phyloP scores from a whole-genome alignment of 495 filamentous ascomycete genomes.

The Astrothelium subdiscretum region DNA sequence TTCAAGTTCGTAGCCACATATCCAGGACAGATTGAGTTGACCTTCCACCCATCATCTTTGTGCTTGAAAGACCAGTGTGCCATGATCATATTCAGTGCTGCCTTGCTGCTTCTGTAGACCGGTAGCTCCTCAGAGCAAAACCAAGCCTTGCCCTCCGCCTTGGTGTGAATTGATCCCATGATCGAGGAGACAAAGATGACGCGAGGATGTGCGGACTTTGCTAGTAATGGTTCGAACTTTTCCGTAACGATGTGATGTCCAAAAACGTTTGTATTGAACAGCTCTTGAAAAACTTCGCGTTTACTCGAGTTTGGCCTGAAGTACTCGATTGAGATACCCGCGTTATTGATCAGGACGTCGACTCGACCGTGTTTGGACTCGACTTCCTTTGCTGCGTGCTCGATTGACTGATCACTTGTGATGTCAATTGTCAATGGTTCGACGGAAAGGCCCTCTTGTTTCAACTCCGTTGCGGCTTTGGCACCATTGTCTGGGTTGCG shows the following conservation, averaged over 20 bases:
- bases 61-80: background rate
- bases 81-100: background rate
- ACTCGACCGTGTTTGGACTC: conserved; percentile 4
- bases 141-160: background rate
- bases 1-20: background rate
- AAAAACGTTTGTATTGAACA: background rate
- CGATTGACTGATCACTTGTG: conserved; percentile 7
- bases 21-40: background rate
- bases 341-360: conserved; percentile 11
- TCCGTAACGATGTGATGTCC: background rate
- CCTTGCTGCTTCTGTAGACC: background rate
- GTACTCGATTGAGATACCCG: background rate
- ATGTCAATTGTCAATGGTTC: conserved; percentile 12
- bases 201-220: background rate
- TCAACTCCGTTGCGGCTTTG: conserved; percentile 5
- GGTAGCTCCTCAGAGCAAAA: background rate
- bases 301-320: background rate
- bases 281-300: background rate
- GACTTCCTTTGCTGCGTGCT: conserved; percentile 6
- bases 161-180: background rate
- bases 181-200: background rate
- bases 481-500: conserved; percentile 5
- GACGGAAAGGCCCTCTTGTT: conserved; percentile 3
- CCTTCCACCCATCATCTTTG: background rate
- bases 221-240: background rate